Conservation (phyloP, 495 filamentous ascomycete species). For the Xylaria venustula region DNA sequence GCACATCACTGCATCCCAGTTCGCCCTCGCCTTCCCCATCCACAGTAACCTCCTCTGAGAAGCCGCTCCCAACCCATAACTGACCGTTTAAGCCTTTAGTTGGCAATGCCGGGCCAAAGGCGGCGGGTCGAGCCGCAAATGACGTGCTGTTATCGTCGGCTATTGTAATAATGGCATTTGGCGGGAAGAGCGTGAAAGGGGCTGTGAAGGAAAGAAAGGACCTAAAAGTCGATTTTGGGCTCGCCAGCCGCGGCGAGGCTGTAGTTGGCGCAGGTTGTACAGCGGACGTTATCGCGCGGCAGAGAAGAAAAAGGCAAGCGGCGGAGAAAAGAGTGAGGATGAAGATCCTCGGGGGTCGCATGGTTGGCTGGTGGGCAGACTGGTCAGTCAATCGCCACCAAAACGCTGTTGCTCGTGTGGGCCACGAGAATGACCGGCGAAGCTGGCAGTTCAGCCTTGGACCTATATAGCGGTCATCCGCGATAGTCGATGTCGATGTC, state of each 20-base stretch:
- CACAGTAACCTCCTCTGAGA: constrained; percentile 68
- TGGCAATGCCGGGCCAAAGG: constrained; percentile 83
- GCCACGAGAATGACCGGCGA: constrained; percentile 13
- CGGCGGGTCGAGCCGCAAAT: constrained; percentile 88
- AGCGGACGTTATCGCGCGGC: constrained; percentile 39
- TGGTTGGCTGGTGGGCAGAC: constrained; percentile 24
- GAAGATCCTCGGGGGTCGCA: constrained; percentile 47
- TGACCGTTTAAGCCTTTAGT: constrained; percentile 75
- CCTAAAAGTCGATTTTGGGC: constrained; percentile 34
- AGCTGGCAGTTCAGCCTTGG: constrained; percentile 31
- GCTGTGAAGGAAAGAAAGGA: constrained; percentile 48
- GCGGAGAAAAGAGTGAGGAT: constrained; percentile 47
- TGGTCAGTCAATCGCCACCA: neutral
- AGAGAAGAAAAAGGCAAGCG: constrained; percentile 47
- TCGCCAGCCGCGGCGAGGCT: constrained; percentile 18
- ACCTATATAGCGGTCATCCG: constrained; percentile 26
- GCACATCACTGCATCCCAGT: constrained; percentile 97
- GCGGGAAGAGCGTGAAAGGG: constrained; percentile 79
- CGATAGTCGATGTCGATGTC: neutral
- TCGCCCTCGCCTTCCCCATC: constrained; percentile 74
- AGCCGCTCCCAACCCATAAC: constrained; percentile 87
- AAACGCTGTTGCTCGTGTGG: neutral
- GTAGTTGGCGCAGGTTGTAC: constrained; percentile 25
- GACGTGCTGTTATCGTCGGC: constrained; percentile 98
- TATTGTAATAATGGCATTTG: constrained; percentile 90